phyloP scores from a whole-genome alignment of 1,284 basidiomycete species.

The Cyathus olla region DNA sequence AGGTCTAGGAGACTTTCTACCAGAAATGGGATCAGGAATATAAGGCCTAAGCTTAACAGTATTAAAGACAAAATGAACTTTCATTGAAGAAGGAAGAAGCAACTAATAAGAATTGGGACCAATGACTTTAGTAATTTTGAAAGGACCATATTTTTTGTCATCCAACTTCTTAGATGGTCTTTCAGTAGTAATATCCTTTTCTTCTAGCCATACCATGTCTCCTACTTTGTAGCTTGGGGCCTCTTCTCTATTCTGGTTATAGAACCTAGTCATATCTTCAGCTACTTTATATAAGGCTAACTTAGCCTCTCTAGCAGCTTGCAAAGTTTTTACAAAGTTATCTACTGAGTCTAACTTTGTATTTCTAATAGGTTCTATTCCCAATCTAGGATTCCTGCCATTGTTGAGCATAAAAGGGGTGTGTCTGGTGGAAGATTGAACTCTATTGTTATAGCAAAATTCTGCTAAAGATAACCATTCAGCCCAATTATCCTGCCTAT shows the following conservation, averaged over 20 bases:
- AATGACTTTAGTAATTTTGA: slow-evolving; percentile 33
- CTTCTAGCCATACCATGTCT: slow-evolving; percentile 39
- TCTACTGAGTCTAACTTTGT: slow-evolving; percentile 12
- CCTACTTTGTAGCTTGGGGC: slow-evolving; percentile 17
- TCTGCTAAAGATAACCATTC: slow-evolving; percentile 14
- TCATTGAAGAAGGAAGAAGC: slow-evolving; percentile 37
- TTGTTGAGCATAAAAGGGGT: slow-evolving; percentile 12
- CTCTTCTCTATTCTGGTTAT: slow-evolving; percentile 7
- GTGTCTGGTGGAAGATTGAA: slow-evolving; percentile 15
- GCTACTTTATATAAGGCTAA: slow-evolving; percentile 13
- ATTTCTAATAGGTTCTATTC: slow-evolving; percentile 12
- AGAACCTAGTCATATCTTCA: slow-evolving; percentile 14
- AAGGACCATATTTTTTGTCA: slow-evolving; percentile 45
- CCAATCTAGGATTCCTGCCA: slow-evolving; percentile 20
- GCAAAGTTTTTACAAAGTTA: slow-evolving; percentile 18
- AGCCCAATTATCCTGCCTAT: slow-evolving; percentile 25
- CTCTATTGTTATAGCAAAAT: slow-evolving; percentile 21
- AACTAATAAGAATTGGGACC: slow-evolving; percentile 36
- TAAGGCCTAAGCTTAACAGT: slow-evolving; percentile 27
- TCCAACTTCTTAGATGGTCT: slow-evolving; percentile 44
- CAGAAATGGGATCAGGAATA: slow-evolving; percentile 5
- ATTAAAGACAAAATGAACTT: slow-evolving; percentile 51
- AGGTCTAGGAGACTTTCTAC: slow-evolving; percentile 5
- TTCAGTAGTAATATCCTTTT: slow-evolving; percentile 33
- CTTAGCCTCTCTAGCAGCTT: slow-evolving; percentile 11